Conservation (phyloP, 129 eudicot species). For the Chrysanthemum lavandulifolium region DNA sequence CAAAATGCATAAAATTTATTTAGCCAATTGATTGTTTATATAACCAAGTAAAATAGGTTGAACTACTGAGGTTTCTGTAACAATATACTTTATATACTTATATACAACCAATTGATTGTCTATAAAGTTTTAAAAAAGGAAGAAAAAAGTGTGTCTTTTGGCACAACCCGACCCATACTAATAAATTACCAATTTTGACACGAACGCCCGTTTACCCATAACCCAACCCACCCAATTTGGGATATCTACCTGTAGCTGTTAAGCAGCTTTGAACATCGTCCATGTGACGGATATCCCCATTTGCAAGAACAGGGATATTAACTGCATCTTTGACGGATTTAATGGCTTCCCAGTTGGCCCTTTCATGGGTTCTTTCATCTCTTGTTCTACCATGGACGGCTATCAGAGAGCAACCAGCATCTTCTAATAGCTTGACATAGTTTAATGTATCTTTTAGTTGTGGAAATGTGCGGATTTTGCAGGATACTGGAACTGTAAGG, state of each 20-base stretch:
- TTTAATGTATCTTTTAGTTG: constrained; percentile 63
- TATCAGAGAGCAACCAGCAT: constrained; percentile 84
- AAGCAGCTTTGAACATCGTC: constrained; percentile 73
- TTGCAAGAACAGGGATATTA: constrained; percentile 87
- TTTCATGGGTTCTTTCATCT: constrained; percentile 74
- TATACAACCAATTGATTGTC: not conserved
- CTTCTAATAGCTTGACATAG: constrained; percentile 82
- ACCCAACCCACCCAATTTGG: constrained; percentile 1
- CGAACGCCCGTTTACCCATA: not conserved
- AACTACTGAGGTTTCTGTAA: not conserved
- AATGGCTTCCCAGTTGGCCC: constrained; percentile 80
- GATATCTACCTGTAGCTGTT: constrained; percentile 45
- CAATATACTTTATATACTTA: not conserved
- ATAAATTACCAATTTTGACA: not conserved
- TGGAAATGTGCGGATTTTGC: constrained; percentile 92
- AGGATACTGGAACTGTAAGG: constrained; percentile 79
- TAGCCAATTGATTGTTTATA: not conserved
- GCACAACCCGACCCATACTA: not conserved
- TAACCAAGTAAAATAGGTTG: too few relatives aligned
- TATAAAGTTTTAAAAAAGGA: not conserved
- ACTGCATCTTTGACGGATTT: constrained; percentile 71
- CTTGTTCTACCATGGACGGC: constrained; percentile 98
- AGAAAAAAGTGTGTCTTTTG: not conserved
- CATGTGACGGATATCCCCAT: constrained; percentile 85
- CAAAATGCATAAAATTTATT: not conserved